Percentiles rank a stretch among this genome's conserved stretches.
These are phyloP conservation scores for Vachellia pachyceras DNA, from an alignment of 306 rosid species.

Conservation along the genomic window DNA sequence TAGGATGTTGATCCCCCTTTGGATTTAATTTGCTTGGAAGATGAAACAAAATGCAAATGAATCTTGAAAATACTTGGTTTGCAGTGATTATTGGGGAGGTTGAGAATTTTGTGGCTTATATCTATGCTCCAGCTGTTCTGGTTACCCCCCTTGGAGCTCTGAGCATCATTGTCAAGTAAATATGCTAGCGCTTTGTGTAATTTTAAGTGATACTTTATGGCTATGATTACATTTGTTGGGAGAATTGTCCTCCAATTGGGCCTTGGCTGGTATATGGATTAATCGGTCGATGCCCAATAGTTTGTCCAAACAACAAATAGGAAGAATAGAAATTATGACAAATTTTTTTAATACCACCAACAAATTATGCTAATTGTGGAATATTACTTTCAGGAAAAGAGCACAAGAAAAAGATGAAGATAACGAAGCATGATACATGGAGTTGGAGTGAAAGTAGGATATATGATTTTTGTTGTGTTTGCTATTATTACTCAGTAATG, in stretches of 20 bases:
- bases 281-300: not conserved
- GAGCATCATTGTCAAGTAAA: conserved; percentile 89
- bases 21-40: conserved; percentile 7
- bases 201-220: conserved; percentile 15
- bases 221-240: not conserved
- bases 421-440: not conserved
- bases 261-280: not conserved
- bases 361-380: not conserved
- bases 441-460: not conserved
- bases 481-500: not conserved
- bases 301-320: too few species aligned
- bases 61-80: conserved; percentile 36
- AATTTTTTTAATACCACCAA: too few species aligned
- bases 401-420: not conserved
- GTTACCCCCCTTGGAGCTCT: conserved; percentile 98
- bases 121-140: conserved; percentile 92
- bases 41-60: conserved; percentile 18
- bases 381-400: not conserved
- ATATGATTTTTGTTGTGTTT: not conserved
- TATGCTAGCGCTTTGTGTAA: conserved; percentile 20
- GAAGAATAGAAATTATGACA: too few species aligned
- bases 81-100: conserved; percentile 92
- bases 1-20: not conserved
- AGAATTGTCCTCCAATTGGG: not conserved
- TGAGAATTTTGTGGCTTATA: conserved; percentile 92